Conservation (phyloP, 176 grass and related monocot species). For the Triticum monococcum region DNA sequence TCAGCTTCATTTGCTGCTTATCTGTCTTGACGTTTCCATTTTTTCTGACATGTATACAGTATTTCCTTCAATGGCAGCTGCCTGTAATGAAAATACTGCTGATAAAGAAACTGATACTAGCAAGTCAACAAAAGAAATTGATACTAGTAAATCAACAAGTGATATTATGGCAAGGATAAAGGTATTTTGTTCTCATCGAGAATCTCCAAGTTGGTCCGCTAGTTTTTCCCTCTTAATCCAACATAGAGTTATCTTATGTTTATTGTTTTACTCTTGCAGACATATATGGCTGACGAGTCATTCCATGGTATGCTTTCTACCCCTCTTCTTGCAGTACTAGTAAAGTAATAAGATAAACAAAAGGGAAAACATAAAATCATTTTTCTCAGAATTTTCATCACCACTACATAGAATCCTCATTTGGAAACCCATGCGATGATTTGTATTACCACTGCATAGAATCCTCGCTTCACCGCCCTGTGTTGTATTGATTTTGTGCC, state of each 20-base stretch:
- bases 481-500: not conserved
- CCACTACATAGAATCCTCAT: not conserved
- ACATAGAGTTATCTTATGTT: not conserved
- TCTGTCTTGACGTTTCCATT: not conserved
- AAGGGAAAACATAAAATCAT: not conserved
- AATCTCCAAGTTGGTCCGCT: not conserved
- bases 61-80: conserved; percentile 38
- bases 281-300: conserved; percentile 55
- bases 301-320: conserved; percentile 58
- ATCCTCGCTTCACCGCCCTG: not conserved
- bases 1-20: conserved; percentile 6
- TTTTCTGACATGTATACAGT: not conserved
- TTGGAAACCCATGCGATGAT: not conserved
- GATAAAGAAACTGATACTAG: conserved; percentile 21
- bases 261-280: conserved; percentile 16
- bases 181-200: conserved; percentile 28
- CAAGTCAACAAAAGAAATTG: conserved; percentile 18
- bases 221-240: not conserved
- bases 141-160: conserved; percentile 28
- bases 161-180: conserved; percentile 55
- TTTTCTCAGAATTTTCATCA: conserved; percentile 6
- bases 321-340: not conserved
- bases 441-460: not conserved
- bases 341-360: not conserved
- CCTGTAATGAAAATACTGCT: not conserved